Base-by-base conservation (phyloP, 371 early-diverging fungal species). In the Rhizopus stolonifer region DNA sequence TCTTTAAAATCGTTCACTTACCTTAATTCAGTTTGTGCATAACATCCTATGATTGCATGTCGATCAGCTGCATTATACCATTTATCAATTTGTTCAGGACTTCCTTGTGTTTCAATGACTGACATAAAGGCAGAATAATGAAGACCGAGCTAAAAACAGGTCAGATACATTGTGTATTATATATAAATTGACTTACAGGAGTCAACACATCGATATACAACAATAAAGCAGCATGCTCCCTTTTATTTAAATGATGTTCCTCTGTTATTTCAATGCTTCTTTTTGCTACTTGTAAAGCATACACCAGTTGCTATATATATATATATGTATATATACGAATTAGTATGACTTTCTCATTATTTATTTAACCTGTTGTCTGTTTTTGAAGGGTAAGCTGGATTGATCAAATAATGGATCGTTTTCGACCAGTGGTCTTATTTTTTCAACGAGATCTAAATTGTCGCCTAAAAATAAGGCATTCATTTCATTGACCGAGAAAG, bases 21-120 rank as follows among this genome's bases (percentile, higher is more conserved):
- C 48, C 86, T 85, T 19, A 88, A 64, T 63, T 91, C 92, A 0
- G 91, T 92, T 61, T 90, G 89, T n/a, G 92, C 90, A 57, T 90
- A 91, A 66, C 90, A 91, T 10, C 91, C 91, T 51, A 92, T 81
- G 57, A 91, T 87, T 49, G 85, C 82, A 65, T 84, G 88, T 52
- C 77, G 74, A 40, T 79, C 77, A 24, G 89, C 85, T 6, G 86
- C 80, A 36, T 68, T 72, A 31, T 84, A 70, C 80, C 88, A 91
- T 60, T 83, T 75, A 26, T 70, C 72, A 24, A 78, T 65, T 60
- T 92, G 92, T 62, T 88, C 90, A 14, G 71, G 72, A 8, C 85
- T 79, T 31, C 86, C 88, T 64, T 89, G 89, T 7, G 81, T 71
- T 52, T 81, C 67, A 43, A 92, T 79, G 49, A 88, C 83, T 3